Evolutionary conservation across 164 flowering plant species (phyloP), one percentile per base, ranked within the genome.

Genomic region (Hamamelis virginiana): DNA sequence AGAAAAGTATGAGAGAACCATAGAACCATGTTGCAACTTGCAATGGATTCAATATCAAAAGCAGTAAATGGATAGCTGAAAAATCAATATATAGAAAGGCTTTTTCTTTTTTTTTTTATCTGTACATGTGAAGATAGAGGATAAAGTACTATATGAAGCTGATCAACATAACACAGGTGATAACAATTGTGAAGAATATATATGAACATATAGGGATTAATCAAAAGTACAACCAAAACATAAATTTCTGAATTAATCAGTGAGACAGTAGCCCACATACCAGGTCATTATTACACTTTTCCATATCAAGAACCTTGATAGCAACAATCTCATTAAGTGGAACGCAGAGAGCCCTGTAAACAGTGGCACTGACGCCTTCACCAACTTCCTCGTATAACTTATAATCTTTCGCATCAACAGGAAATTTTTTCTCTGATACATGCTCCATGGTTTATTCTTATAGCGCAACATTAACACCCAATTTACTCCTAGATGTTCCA

Each of bases 271-370:
- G 26, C 51, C 47, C 15, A 71, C 89, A 63, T 85, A 95, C 98
- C 89, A 95, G 75, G 74, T 91, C 97, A 86, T 79, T 91, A 66
- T 87, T 90, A 83, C 96, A 92, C 73, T 78, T 89, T 74, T 94
- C 98, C 67, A 92, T 84, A 80, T 94, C 97, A 78, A 94, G 85
- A 78, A 91, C 94, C 84, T 94, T 94, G 81, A 92, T 85, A 50
- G 97, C 98, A 73, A 94, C 97, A 66, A 77, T 80, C 80, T 87
- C 89, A 77, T 94, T 89, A 28, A 91, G 82, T 0, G 97, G 97
- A 69, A 88, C 48, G 75, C 97, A 94, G 56, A 91, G 87, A 74
- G 98, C 98, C 75, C 96, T 82, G 73, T 85, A 84, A 25, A 94
- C 97, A 51, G 88, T 82, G 19, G 98, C 97, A 72, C 96, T 92